phyloP scores from a whole-genome alignment of 2,329 filamentous ascomycete genomes.

The Microascus cirrosus region DNA sequence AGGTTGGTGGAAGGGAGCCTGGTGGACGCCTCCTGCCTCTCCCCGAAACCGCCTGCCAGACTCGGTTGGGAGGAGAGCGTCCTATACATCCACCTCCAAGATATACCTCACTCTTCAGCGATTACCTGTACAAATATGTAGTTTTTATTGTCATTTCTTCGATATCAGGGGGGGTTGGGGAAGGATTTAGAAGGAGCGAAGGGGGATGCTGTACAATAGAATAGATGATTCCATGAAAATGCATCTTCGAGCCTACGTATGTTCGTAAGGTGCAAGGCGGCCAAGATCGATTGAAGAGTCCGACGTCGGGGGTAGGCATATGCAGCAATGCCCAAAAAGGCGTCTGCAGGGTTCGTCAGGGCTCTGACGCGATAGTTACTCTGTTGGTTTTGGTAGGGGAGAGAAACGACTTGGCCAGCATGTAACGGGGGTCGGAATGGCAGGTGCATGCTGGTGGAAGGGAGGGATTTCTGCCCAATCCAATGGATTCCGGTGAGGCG shows the following conservation, averaged over 20 bases:
- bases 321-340: background rate
- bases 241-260: background rate
- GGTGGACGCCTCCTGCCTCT: background rate
- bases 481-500: background rate
- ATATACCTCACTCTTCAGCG: background rate
- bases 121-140: background rate
- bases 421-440: background rate
- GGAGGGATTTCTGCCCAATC: background rate
- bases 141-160: background rate
- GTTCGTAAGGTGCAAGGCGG: background rate
- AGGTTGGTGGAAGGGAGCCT: background rate
- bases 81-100: background rate
- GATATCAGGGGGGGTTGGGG: background rate
- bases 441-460: background rate
- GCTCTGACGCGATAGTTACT: background rate
- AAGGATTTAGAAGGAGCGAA: background rate
- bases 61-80: background rate
- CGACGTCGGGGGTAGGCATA: background rate
- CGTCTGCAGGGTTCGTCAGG: background rate
- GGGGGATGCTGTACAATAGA: background rate
- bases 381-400: background rate
- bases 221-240: background rate
- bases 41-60: background rate
- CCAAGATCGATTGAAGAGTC: background rate
- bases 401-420: background rate